Evolutionary conservation across 1,284 basidiomycete genomes (phyloP).

Genomic region (Ganoderma meredithae): DNA sequence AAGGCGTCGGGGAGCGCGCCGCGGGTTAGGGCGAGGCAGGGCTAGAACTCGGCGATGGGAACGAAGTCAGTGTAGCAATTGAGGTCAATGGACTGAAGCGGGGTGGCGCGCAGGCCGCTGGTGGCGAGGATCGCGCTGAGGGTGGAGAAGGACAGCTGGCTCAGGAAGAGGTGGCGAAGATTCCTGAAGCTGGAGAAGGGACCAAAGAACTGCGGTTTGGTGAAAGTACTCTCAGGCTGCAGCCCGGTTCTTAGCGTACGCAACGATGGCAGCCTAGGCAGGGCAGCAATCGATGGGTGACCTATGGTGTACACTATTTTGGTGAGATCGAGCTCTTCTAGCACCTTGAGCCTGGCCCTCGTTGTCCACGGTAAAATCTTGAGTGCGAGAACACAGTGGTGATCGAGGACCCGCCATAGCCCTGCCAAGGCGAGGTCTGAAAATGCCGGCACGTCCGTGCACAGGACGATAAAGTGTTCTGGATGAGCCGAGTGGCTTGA

Average conservation of each 20-base stretch:
- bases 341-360: too few relatives aligned
- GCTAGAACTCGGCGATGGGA: neutral
- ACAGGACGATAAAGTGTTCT: neutral
- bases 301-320: too few relatives aligned
- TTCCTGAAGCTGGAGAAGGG: too few relatives aligned
- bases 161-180: too few relatives aligned
- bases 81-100: neutral
- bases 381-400: neutral
- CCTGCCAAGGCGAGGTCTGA: neutral
- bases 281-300: too few relatives aligned
- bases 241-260: too few relatives aligned
- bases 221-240: too few relatives aligned
- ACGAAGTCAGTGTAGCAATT: neutral
- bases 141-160: too few relatives aligned
- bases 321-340: too few relatives aligned
- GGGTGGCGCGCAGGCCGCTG: neutral
- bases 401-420: neutral
- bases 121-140: too few relatives aligned
- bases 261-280: too few relatives aligned
- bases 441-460: neutral
- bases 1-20: neutral
- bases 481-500: neutral
- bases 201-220: too few relatives aligned
- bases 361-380: neutral
- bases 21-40: neutral